phyloP scores from a whole-genome alignment of 2,329 filamentous ascomycete genomes.

The Alternaria triticina region DNA sequence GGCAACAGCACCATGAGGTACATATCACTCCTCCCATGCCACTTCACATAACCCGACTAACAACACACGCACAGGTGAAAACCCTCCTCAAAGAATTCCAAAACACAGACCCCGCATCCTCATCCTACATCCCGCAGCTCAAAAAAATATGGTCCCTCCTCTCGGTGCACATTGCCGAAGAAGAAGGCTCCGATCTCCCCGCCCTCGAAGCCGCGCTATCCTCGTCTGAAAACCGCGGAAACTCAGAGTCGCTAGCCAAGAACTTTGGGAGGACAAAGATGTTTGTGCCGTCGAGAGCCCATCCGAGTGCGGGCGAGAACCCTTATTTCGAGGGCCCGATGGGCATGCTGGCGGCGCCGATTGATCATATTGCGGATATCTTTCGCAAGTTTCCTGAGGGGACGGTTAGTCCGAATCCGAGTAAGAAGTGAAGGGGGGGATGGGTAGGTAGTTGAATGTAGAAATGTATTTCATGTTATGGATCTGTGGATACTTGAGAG shows the following conservation, averaged over 20 bases:
- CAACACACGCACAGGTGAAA: slow-evolving; percentile 30
- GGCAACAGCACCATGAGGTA: slow-evolving; percentile 43
- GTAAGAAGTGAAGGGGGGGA: slow-evolving; percentile 17
- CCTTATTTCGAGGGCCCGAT: slow-evolving; percentile 64
- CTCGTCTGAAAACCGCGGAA: slow-evolving; percentile 16
- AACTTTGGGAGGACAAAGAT: slow-evolving; percentile 40
- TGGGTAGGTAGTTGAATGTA: background rate
- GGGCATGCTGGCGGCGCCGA: slow-evolving; percentile 62
- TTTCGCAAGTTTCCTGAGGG: slow-evolving; percentile 62
- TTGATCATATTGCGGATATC: slow-evolving; percentile 63
- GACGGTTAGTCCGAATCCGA: slow-evolving; percentile 31
- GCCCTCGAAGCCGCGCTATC: slow-evolving; percentile 32
- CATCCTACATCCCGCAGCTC: slow-evolving; percentile 32
- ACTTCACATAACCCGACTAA: background rate
- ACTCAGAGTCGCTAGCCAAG: slow-evolving; percentile 35
- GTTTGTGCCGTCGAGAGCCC: slow-evolving; percentile 39
- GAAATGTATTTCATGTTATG: background rate
- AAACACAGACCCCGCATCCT: slow-evolving; percentile 28
- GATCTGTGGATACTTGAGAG: background rate
- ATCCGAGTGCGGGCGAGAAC: slow-evolving; percentile 52
- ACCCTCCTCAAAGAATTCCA: slow-evolving; percentile 40
- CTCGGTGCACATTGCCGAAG: slow-evolving; percentile 39
- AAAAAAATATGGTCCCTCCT: slow-evolving; percentile 31
- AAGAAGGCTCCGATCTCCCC: slow-evolving; percentile 40
- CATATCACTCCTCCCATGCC: background rate